Evolutionary conservation across 2,329 filamentous ascomycete species (phyloP).

Genomic region (Fusarium lyarnte): DNA sequence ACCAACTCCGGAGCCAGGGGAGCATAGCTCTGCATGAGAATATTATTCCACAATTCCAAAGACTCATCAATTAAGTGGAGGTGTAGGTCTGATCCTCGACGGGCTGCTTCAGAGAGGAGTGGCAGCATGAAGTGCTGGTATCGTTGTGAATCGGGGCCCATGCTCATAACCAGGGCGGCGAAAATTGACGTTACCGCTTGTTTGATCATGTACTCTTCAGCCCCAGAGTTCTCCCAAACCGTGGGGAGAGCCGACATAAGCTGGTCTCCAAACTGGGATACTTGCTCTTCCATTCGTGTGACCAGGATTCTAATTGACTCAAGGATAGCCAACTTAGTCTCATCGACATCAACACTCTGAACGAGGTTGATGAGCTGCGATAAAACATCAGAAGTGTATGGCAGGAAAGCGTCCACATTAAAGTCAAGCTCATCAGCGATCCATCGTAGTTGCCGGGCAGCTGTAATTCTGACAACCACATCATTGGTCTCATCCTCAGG

Average conservation of each 20-base stretch:
- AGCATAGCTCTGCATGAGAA: conserved; percentile 72
- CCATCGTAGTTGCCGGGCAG: conserved; percentile 82
- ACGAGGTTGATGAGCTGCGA: conserved; percentile 80
- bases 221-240: conserved; percentile 84
- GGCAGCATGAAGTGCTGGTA: conserved; percentile 86
- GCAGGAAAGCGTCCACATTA: conserved; percentile 75
- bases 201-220: conserved; percentile 90
- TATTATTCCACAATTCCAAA: conserved; percentile 85
- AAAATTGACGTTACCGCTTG: conserved; percentile 90
- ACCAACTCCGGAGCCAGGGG: conserved; percentile 71
- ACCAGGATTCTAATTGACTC: conserved; percentile 87
- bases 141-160: conserved; percentile 79
- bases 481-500: conserved; percentile 83
- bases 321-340: conserved; percentile 90
- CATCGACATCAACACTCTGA: conserved; percentile 79
- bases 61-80: conserved; percentile 91
- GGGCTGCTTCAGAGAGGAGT: conserved; percentile 81
- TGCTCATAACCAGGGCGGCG: conserved; percentile 83
- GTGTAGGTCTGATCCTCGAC: conserved; percentile 77
- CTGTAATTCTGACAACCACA: conserved; percentile 89
- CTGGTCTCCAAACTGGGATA: conserved; percentile 75
- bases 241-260: conserved; percentile 83
- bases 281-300: conserved; percentile 80
- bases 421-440: conserved; percentile 90
- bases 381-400: conserved; percentile 79